Evolutionary conservation across 768 basidiomycete species (phyloP), one percentile per base, ranked within the genome.

Genomic region (Multifurca ochricompacta): DNA sequence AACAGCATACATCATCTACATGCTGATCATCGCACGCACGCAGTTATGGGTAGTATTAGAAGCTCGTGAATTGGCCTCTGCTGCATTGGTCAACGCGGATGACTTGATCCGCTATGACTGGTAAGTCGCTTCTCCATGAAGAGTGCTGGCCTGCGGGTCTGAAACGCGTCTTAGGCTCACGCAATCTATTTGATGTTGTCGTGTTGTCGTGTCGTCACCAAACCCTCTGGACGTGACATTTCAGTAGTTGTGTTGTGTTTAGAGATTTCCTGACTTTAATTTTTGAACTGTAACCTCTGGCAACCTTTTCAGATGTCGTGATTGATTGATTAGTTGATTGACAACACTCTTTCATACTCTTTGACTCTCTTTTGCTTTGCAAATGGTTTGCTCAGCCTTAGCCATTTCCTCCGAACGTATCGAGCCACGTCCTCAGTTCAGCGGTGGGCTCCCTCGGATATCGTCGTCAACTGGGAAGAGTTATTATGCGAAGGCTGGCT

Each of bases 31-130:
- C 16, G 19, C 35, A 21, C 16, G 21, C 11, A 3, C 21, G 25
- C 19, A 93, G 91, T 73, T 92, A 46, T 97, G 94, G 95, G 76
- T 97, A 27, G 91, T 84, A 82, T 73, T 95, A 36, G 95, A 98
- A 72, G 93, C 93, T 4, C 77, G 94, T 55, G 86, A 90, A 55
- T 74, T 98, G 53, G 91, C 88, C 6, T 81, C 85, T 10, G 72
- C 85, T 1, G 87, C 88, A 2, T 78, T 89, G 35, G 77, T 84
- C 50, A 83, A 91, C 59, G 80, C 85, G 11, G 95, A 99, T 63
- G 83, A 91, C 44, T 73, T 94, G 59, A 77, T 97, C 34, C 88
- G 87, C 70, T 86, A 89, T 66, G 92, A 91, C 68, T 80, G 82
- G 92, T 93, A 64, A 62, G 89, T 70, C 8, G 36, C 11, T n/a